phyloP scores from a whole-genome alignment of 192 early-diverging fungal species.

The Coemansia sp. region DNA sequence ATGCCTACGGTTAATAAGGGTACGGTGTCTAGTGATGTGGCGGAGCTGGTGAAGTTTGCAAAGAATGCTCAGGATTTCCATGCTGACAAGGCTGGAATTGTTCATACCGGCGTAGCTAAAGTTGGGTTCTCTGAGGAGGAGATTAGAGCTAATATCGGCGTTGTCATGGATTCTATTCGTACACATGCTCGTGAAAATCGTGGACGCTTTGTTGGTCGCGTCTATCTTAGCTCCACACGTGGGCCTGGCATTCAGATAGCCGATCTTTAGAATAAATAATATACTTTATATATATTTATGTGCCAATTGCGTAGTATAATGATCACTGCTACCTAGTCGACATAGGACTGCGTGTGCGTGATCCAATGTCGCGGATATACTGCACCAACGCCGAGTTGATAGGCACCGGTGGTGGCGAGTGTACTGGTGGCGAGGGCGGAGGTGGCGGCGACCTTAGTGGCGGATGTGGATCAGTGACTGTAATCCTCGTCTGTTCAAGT shows the following conservation, averaged over 20 bases:
- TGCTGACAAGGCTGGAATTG: conserved; percentile 70
- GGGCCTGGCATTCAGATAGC: conserved; percentile 68
- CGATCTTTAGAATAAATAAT: conserved; percentile 36
- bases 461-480: conserved; percentile 5
- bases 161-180: conserved; percentile 65
- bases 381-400: conserved; percentile 14
- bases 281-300: not conserved
- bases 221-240: conserved; percentile 68
- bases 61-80: conserved; percentile 76
- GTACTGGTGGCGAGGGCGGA: not conserved
- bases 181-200: conserved; percentile 56
- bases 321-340: not conserved
- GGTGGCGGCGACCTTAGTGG: conserved; percentile 1
- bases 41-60: conserved; percentile 63
- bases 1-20: conserved; percentile 91
- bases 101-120: conserved; percentile 64
- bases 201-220: conserved; percentile 62
- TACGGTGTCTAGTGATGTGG: conserved; percentile 81
- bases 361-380: conserved; percentile 19
- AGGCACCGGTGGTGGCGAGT: conserved; percentile 14
- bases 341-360: conserved; percentile 7
- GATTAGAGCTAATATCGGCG: conserved; percentile 58
- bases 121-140: conserved; percentile 38
- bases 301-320: not conserved
- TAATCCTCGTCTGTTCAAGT: conserved; percentile 43